A percentile compares a stretch with the other conserved stretches of the same genome.
Conservation (phyloP, 306 rosid species). For the Medicago ruthenica region DNA sequence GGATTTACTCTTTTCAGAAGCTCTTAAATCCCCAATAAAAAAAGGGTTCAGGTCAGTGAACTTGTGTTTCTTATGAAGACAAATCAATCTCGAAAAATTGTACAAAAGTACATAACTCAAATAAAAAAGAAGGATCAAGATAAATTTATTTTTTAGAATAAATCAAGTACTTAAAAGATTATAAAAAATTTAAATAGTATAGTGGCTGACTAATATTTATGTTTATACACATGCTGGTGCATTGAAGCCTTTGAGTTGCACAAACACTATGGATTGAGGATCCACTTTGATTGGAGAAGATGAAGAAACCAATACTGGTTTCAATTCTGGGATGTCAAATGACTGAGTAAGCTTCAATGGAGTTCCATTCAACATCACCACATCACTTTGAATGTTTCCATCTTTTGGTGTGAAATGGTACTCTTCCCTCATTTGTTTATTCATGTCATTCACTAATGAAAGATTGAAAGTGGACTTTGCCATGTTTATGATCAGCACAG, state of each 20-base stretch:
- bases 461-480: constrained; percentile 54
- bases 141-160: no score
- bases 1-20: no score
- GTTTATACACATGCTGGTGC: constrained; percentile 59
- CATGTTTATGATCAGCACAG: constrained; percentile 65
- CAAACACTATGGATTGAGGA: constrained; percentile 58
- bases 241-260: constrained; percentile 39
- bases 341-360: constrained; percentile 50
- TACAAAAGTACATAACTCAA: no score
- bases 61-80: no score
- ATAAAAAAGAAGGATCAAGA: no score
- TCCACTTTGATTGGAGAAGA: constrained; percentile 47
- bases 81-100: no score
- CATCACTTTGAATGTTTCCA: constrained; percentile 60
- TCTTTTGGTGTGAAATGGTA: constrained; percentile 68
- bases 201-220: not conserved
- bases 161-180: no score
- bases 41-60: no score
- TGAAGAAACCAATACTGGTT: constrained; percentile 50
- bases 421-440: constrained; percentile 53
- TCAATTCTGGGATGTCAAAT: constrained; percentile 54
- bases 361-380: constrained; percentile 57
- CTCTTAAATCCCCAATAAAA: no score
- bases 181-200: no score
- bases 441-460: constrained; percentile 43